Conservation (phyloP, 2,329 filamentous ascomycete genomes). For the Emmonsiellopsis sp. region DNA sequence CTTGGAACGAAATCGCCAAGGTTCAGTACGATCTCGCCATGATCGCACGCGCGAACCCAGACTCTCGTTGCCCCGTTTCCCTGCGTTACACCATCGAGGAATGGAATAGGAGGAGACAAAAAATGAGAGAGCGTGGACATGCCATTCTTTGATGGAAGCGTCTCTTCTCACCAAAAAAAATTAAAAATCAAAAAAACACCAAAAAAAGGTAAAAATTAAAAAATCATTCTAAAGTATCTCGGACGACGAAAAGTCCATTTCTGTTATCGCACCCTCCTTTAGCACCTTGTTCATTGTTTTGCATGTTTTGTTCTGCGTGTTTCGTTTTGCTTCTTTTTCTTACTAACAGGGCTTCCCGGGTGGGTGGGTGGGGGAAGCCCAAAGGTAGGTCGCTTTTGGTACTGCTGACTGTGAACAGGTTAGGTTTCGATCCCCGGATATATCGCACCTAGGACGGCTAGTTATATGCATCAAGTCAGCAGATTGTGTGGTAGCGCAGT, state of each 20-base stretch:
- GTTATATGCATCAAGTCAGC: not conserved
- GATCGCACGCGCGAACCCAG: not conserved
- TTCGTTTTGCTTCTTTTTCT: constrained; percentile 2
- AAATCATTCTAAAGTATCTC: constrained; percentile 17
- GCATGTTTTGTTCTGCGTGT: constrained; percentile 1
- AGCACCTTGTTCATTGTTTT: not conserved
- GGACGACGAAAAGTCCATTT: constrained; percentile 15
- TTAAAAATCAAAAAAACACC: no score
- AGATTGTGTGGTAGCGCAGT: not conserved
- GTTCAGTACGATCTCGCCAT: constrained; percentile 1
- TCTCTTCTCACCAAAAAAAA: not conserved
- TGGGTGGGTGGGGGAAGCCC: not conserved
- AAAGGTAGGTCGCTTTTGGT: constrained; percentile 5
- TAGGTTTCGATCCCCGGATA: no score
- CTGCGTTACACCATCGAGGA: constrained; percentile 3
- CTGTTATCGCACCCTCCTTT: constrained; percentile 10
- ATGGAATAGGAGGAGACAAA: constrained; percentile 11
- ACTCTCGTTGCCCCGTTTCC: not conserved
- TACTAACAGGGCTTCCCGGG: not conserved
- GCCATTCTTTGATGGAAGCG: constrained; percentile 4
- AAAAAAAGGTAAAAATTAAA: constrained; percentile 13
- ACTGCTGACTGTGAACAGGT: constrained; percentile 12
- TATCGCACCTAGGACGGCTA: no score
- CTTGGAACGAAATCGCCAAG: constrained; percentile 10
- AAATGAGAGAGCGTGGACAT: constrained; percentile 5